Evolutionary conservation across 1,284 basidiomycete genomes (phyloP), one percentile per base, ranked within the genome.

Genomic region (Neonothopanus nambi): DNA sequence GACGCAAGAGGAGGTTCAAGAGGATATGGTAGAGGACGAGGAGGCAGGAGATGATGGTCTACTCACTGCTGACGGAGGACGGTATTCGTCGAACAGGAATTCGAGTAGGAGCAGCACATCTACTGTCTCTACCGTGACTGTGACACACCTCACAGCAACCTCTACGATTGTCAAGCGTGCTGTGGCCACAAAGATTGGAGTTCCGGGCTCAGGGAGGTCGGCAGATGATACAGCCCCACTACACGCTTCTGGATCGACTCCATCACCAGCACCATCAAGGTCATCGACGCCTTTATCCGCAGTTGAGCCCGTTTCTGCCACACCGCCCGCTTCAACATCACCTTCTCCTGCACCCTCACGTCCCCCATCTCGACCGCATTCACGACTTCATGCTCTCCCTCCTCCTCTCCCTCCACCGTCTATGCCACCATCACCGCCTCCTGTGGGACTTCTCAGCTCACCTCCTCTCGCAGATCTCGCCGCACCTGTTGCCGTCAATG

Each of bases 101-200:
- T 82, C 80, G 13, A 73, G 65, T 53, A 66, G 71, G 48, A 76
- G 74, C 52, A 75, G 70, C 56, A 66, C 77, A n/a, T 79, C 79
- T 17, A 80, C 67, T n/a, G 67, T 74, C 17, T 70, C 73, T n/a
- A 70, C 70, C 26, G 69, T 76, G 24, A 79, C 78, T 30, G 75
- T 81, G 18, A 70, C 77, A 7, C 72, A 72, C n/a, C 24, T 38
- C 41, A 77, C 74, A 9, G 79, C 53, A 30, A 48, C 53, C 24
- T 42, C 43, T 18, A 52, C 77, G 7, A 72, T 82, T 51, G 65
- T 72, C 11, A 70, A 76, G 48, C 65, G 72, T 45, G 74, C 75
- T 8, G 70, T 75, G 6, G 81, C 80, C 8, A 78, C 76, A 51
- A 70, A 82, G 11, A 66, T 81, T 17, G 68, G 54, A 21, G 39